Percentiles rank a stretch among this genome's conserved stretches.
Conservation (phyloP, 2,329 filamentous ascomycete genomes). For the Xylaria digitata region DNA sequence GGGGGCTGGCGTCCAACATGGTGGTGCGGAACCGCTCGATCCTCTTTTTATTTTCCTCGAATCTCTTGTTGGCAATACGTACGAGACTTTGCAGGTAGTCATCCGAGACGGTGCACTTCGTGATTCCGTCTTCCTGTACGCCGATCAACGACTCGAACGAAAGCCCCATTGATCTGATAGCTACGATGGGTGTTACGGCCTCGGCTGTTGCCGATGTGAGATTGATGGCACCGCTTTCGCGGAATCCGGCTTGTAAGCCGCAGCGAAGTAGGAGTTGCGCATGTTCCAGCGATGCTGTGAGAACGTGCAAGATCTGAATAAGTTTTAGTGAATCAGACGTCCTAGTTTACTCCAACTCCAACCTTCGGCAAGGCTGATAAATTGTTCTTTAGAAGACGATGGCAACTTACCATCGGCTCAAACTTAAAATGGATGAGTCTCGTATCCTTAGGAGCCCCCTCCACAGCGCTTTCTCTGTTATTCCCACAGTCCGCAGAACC, state of each 20-base stretch:
- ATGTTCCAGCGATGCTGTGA: slow-evolving; percentile 78
- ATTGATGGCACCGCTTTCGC: slow-evolving; percentile 87
- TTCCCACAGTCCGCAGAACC: slow-evolving; percentile 46
- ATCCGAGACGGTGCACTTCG: slow-evolving; percentile 67
- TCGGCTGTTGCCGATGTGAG: slow-evolving; percentile 56
- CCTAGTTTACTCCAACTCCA: background rate
- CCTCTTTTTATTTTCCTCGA: slow-evolving; percentile 74
- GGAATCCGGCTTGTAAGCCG: slow-evolving; percentile 84
- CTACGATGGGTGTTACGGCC: slow-evolving; percentile 75
- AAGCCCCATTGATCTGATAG: slow-evolving; percentile 84
- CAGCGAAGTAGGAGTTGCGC: slow-evolving; percentile 81
- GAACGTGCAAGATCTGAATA: slow-evolving; percentile 84
- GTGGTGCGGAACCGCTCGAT: slow-evolving; percentile 72
- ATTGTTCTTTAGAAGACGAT: background rate
- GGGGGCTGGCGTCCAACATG: slow-evolving; percentile 54
- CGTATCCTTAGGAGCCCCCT: slow-evolving; percentile 46
- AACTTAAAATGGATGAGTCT: slow-evolving; percentile 87
- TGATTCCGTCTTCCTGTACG: slow-evolving; percentile 56
- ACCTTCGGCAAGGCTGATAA: background rate
- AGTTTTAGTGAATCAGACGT: background rate
- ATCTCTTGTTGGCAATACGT: slow-evolving; percentile 78
- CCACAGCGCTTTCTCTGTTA: slow-evolving; percentile 40
- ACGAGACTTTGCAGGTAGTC: slow-evolving; percentile 76
- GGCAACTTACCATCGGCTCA: slow-evolving; percentile 83
- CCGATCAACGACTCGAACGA: slow-evolving; percentile 86